phyloP scores from a whole-genome alignment of 805 yeast species.

The Maudiozyma bulderi region DNA sequence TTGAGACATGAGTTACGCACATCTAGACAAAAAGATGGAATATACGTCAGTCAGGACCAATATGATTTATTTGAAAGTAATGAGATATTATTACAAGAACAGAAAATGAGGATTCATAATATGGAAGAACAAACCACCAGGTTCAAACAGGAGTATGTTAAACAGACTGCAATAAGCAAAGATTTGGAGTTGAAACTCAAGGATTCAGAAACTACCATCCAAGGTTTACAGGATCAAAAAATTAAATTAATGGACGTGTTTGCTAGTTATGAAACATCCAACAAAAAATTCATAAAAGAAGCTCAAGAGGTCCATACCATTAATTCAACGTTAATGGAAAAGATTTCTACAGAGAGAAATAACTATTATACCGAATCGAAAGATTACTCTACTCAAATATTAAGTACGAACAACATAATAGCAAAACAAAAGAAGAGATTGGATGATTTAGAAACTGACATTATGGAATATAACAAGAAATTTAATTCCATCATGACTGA shows the following conservation, averaged over 20 bases:
- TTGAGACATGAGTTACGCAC: slow-evolving; percentile 53
- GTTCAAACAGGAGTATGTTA: slow-evolving; percentile 34
- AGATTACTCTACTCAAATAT: slow-evolving; percentile 9
- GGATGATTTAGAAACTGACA: not conserved
- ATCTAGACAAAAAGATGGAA: slow-evolving; percentile 56
- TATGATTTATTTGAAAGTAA: slow-evolving; percentile 36
- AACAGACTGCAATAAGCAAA: slow-evolving; percentile 23
- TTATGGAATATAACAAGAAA: not conserved
- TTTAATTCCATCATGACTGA: not conserved
- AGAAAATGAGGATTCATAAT: slow-evolving; percentile 37
- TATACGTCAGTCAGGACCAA: slow-evolving; percentile 46
- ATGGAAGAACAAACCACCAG: slow-evolving; percentile 39
- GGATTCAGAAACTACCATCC: slow-evolving; percentile 7
- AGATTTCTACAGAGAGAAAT: slow-evolving; percentile 10
- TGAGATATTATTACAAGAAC: slow-evolving; percentile 40
- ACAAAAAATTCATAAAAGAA: slow-evolving; percentile 8
- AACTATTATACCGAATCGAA: slow-evolving; percentile 10
- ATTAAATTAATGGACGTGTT: slow-evolving; percentile 7
- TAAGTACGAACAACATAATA: slow-evolving; percentile 11
- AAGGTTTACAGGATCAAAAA: slow-evolving; percentile 7
- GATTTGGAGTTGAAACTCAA: slow-evolving; percentile 14
- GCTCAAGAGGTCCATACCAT: slow-evolving; percentile 12
- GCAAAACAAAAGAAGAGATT: slow-evolving; percentile 2
- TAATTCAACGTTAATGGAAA: slow-evolving; percentile 8
- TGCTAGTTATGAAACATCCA: slow-evolving; percentile 12